A percentile compares a stretch with the other conserved stretches of the same genome.
phyloP scores from a whole-genome alignment of 2,329 filamentous ascomycete species.

The Colletotrichum sidae region DNA sequence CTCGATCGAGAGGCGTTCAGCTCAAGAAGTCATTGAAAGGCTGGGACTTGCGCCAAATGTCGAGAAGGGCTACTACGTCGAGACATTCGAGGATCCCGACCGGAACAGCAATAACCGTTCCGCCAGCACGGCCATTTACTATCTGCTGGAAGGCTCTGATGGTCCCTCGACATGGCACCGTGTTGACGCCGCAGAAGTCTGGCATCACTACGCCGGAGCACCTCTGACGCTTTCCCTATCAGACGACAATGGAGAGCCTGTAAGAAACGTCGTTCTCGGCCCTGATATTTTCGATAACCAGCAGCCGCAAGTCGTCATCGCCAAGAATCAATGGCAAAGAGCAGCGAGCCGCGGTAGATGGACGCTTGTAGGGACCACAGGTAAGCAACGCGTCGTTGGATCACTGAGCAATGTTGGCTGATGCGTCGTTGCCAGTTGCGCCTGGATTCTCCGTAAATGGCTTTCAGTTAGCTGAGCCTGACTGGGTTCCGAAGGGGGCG shows the following conservation, averaged over 20 bases:
- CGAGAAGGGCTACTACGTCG: conserved; percentile 61
- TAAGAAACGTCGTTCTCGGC: conserved; percentile 52
- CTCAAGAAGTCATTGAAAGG: conserved; percentile 55
- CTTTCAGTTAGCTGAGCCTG: conserved; percentile 9
- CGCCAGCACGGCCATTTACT: conserved; percentile 63
- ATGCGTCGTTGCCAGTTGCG: background rate
- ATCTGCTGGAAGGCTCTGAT: conserved; percentile 58
- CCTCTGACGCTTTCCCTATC: conserved; percentile 59
- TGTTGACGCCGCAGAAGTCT: conserved; percentile 61
- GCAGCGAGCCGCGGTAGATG: conserved; percentile 58
- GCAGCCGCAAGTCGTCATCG: conserved; percentile 56
- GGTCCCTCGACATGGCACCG: conserved; percentile 63
- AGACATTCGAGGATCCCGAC: conserved; percentile 57
- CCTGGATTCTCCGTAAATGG: conserved; percentile 4
- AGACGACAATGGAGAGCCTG: conserved; percentile 53
- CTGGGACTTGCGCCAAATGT: conserved; percentile 57
- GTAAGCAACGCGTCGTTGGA: no score
- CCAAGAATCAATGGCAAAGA: conserved; percentile 57
- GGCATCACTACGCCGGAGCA: conserved; percentile 66
- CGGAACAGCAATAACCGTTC: conserved; percentile 49
- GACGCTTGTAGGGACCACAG: conserved; percentile 57
- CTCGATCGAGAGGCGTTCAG: conserved; percentile 43
- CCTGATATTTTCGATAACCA: conserved; percentile 55
- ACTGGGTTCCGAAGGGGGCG: conserved; percentile 17
- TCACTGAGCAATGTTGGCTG: no score